Evolutionary conservation across 345 rosid genomes (phyloP).

Genomic region (Heritiera fomes): DNA sequence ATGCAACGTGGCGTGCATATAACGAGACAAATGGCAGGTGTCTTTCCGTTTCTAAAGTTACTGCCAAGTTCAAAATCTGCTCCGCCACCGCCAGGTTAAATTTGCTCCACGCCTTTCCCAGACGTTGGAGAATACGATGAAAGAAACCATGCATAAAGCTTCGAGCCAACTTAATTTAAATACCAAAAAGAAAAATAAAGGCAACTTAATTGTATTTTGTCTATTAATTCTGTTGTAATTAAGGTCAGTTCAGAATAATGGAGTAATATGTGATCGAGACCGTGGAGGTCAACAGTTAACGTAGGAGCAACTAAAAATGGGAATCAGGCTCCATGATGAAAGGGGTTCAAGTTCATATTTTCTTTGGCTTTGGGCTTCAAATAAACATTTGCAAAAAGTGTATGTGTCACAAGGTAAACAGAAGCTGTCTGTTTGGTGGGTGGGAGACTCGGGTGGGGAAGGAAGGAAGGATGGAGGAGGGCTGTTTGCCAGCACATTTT

Average conservation of each 20-base stretch:
- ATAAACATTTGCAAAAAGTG: neutral
- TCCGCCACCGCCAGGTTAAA: too few relatives aligned
- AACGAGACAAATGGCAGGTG: too few relatives aligned
- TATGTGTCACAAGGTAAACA: neutral
- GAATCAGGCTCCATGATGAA: neutral
- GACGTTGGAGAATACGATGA: too few relatives aligned
- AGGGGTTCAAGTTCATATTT: neutral
- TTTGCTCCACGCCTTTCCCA: too few relatives aligned
- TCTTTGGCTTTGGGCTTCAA: neutral
- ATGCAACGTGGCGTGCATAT: too few relatives aligned
- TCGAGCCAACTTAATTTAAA: too few relatives aligned
- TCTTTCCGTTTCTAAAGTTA: too few relatives aligned
- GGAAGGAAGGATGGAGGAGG: slow-evolving; percentile 5
- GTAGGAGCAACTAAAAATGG: neutral
- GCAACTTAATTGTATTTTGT: too few relatives aligned
- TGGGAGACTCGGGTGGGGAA: neutral
- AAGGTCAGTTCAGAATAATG: neutral
- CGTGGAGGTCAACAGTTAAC: neutral
- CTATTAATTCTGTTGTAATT: too few relatives aligned
- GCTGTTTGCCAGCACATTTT: slow-evolving; percentile 13
- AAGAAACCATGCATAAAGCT: too few relatives aligned
- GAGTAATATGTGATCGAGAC: neutral
- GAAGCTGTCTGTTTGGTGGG: slow-evolving; percentile 17
- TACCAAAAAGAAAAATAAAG: too few relatives aligned
- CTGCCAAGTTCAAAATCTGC: too few relatives aligned